Evolutionary conservation across 2,329 filamentous ascomycete species (phyloP).

Genomic region (Arthroderma sp.): DNA sequence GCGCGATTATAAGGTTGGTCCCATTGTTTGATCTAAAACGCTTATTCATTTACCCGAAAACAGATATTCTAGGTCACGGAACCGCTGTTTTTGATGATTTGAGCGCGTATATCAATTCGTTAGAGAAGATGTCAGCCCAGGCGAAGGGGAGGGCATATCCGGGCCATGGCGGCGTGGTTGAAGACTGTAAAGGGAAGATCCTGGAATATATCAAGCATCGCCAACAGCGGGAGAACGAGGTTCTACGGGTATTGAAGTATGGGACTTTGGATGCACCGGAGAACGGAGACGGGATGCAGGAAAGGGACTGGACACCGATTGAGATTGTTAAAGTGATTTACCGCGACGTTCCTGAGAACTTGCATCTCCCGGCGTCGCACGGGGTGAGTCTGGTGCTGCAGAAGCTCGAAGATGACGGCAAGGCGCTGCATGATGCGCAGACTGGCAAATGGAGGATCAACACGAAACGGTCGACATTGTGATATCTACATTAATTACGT

Average conservation of each 20-base stretch:
- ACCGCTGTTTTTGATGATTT: constrained; percentile 77
- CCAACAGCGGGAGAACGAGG: constrained; percentile 63
- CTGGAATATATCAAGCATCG: constrained; percentile 74
- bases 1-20: too few relatives aligned
- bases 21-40: neutral
- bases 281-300: constrained; percentile 17
- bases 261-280: constrained; percentile 21
- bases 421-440: constrained; percentile 33
- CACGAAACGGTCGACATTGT: constrained; percentile 20
- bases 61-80: constrained; percentile 67
- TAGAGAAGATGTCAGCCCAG: constrained; percentile 55
- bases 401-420: constrained; percentile 66
- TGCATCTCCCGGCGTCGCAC: constrained; percentile 62
- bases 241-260: constrained; percentile 49
- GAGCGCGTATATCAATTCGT: constrained; percentile 50
- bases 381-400: constrained; percentile 65
- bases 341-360: constrained; percentile 56
- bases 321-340: constrained; percentile 87
- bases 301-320: constrained; percentile 50
- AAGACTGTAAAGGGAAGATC: constrained; percentile 58
- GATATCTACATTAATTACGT: constrained; percentile 3
- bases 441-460: constrained; percentile 15
- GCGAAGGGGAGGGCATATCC: constrained; percentile 60
- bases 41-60: neutral
- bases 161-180: constrained; percentile 69